Evolutionary conservation across 108 stramenopile genomes (phyloP).

Genomic region (Fragilaria crotonensis): DNA sequence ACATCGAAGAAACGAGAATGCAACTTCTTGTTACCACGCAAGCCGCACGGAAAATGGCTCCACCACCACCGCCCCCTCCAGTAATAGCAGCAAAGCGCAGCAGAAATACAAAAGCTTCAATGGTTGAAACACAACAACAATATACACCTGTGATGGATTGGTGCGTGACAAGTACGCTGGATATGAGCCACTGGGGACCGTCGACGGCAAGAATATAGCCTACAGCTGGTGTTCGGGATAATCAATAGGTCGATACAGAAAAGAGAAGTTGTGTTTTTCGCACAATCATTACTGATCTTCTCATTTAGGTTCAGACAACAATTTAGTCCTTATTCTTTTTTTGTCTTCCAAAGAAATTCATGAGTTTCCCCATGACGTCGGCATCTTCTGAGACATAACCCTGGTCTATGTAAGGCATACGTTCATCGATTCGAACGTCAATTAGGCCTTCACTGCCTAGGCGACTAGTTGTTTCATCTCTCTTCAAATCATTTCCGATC

Average conservation of each 20-base stretch:
- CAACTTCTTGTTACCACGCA: not conserved
- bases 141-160: not conserved
- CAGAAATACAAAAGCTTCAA: not conserved
- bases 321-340: constrained; percentile 7
- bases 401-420: constrained; percentile 36
- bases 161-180: not conserved
- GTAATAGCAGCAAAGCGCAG: not conserved
- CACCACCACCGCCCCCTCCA: not conserved
- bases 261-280: no score
- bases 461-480: constrained; percentile 20
- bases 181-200: not conserved
- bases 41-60: not conserved
- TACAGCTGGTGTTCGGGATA: no score
- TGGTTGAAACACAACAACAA: not conserved
- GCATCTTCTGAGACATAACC: constrained; percentile 29
- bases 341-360: constrained; percentile 22
- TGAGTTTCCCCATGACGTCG: constrained; percentile 12
- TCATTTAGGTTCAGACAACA: no score
- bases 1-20: constrained; percentile 7
- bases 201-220: no score
- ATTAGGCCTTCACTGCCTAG: constrained; percentile 31
- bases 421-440: constrained; percentile 28
- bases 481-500: constrained; percentile 25
- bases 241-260: no score
- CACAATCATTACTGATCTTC: no score